Percentiles rank a stretch among this genome's conserved stretches.
Conservation (phyloP, 1,139 yeast genomes). For the Geotrichum siamense region DNA sequence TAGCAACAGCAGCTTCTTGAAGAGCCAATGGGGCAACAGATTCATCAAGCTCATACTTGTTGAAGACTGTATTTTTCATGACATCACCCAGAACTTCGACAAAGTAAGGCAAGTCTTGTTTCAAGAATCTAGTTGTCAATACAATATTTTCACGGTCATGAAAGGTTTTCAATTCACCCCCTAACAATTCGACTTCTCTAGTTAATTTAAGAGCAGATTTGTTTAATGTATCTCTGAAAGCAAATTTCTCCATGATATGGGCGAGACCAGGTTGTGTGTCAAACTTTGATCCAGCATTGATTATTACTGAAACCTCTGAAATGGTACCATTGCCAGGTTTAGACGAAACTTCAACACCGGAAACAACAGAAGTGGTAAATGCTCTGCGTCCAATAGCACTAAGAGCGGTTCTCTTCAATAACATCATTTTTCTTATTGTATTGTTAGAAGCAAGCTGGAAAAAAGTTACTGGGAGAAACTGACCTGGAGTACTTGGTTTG, state of each 20-base stretch:
- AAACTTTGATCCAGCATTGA: conserved; percentile 82
- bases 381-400: conserved; percentile 22
- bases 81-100: conserved; percentile 81
- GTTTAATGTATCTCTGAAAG: conserved; percentile 69
- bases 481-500: too few species aligned
- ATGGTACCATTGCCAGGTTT: conserved; percentile 46
- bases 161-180: conserved; percentile 63
- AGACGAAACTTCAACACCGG: conserved; percentile 41
- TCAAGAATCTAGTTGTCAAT: conserved; percentile 72
- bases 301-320: conserved; percentile 69
- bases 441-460: too few species aligned
- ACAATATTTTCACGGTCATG: conserved; percentile 82
- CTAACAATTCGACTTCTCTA: conserved; percentile 90
- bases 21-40: conserved; percentile 72
- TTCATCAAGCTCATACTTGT: conserved; percentile 70
- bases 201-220: conserved; percentile 89
- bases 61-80: conserved; percentile 62
- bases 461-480: too few species aligned
- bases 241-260: conserved; percentile 77
- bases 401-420: neutral
- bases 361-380: conserved; percentile 30
- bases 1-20: conserved; percentile 44
- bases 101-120: conserved; percentile 83
- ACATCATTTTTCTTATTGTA: too few species aligned
- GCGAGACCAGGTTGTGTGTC: conserved; percentile 70